These are phyloP conservation scores for Talaromyces borbonicus DNA, from an alignment of 495 filamentous ascomycete genomes.

Conservation along the genomic window DNA sequence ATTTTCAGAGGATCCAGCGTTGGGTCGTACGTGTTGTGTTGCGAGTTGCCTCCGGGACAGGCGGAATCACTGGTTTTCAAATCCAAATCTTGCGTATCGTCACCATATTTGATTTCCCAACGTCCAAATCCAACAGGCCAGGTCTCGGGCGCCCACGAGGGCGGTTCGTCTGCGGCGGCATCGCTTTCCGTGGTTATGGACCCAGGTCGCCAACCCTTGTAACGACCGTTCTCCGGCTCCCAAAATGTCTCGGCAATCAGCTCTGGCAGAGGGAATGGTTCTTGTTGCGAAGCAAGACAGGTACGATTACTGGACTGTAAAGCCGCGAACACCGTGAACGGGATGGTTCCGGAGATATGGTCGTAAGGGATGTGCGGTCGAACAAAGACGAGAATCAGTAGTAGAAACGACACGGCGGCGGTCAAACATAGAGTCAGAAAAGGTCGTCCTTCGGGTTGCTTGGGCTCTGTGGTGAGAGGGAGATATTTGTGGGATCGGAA, in stretches of 20 bases:
- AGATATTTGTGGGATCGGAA: not conserved
- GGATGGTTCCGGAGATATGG: conserved; percentile 18
- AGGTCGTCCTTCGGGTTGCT: not conserved
- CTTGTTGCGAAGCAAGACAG: not conserved
- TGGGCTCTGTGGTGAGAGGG: conserved; percentile 7
- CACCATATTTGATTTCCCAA: conserved; percentile 7
- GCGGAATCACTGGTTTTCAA: not conserved
- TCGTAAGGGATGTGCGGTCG: conserved; percentile 17
- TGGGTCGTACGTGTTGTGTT: conserved; percentile 19
- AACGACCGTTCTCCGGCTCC: conserved; percentile 14
- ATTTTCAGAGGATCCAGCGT: conserved; percentile 28
- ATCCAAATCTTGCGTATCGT: not conserved
- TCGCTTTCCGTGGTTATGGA: not conserved
- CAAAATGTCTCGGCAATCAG: conserved; percentile 13
- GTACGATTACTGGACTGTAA: conserved; percentile 1
- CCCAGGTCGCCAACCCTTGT: conserved; percentile 16
- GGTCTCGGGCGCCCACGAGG: conserved; percentile 12
- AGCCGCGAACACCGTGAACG: conserved; percentile 14
- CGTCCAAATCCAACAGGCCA: conserved; percentile 16
- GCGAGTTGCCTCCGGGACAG: not conserved
- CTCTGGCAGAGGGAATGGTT: conserved; percentile 14
- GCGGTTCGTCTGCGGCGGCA: not conserved
- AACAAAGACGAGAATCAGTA: conserved; percentile 6
- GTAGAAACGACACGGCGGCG: conserved; percentile 1
- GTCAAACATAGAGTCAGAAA: not conserved